These are phyloP conservation scores for Gossypium bickii DNA, from an alignment of 345 rosid species.

Conservation along the genomic window DNA sequence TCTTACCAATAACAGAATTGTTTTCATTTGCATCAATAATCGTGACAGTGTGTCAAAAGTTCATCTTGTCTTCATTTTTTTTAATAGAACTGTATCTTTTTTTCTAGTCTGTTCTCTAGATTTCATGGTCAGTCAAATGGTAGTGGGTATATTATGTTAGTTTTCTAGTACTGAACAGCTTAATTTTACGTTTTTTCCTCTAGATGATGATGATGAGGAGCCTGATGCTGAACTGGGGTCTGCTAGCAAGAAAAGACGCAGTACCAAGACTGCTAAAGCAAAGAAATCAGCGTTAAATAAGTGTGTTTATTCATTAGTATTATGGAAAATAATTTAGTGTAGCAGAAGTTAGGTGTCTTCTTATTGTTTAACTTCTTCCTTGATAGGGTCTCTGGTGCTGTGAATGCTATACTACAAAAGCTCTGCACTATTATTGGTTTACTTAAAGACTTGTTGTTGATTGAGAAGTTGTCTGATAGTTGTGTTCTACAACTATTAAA, in stretches of 20 bases:
- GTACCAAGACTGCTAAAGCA: slow-evolving; percentile 57
- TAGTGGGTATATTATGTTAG: background rate
- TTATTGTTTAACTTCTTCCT: slow-evolving; percentile 25
- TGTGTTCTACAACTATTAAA: slow-evolving; percentile 87
- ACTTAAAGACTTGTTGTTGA: slow-evolving; percentile 78
- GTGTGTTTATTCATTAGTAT: slow-evolving; percentile 44
- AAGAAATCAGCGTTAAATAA: slow-evolving; percentile 70
- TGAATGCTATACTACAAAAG: slow-evolving; percentile 76
- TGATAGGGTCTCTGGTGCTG: slow-evolving; percentile 83
- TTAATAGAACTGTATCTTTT: background rate
- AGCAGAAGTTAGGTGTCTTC: slow-evolving; percentile 13
- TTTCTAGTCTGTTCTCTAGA: background rate
- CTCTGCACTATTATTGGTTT: slow-evolving; percentile 88
- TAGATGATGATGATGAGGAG: slow-evolving; percentile 88
- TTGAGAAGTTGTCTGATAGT: slow-evolving; percentile 94
- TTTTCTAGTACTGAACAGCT: slow-evolving; percentile 10
- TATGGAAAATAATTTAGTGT: slow-evolving; percentile 5
- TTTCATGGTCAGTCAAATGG: background rate
- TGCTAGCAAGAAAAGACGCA: slow-evolving; percentile 73
- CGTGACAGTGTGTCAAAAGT: background rate
- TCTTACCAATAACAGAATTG: background rate
- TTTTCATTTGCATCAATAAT: background rate
- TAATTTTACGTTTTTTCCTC: slow-evolving; percentile 17
- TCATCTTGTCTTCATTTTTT: background rate
- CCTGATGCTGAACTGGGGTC: slow-evolving; percentile 67